Conservation (phyloP, 129 eudicot genomes). For the Saussurea involucrata region DNA sequence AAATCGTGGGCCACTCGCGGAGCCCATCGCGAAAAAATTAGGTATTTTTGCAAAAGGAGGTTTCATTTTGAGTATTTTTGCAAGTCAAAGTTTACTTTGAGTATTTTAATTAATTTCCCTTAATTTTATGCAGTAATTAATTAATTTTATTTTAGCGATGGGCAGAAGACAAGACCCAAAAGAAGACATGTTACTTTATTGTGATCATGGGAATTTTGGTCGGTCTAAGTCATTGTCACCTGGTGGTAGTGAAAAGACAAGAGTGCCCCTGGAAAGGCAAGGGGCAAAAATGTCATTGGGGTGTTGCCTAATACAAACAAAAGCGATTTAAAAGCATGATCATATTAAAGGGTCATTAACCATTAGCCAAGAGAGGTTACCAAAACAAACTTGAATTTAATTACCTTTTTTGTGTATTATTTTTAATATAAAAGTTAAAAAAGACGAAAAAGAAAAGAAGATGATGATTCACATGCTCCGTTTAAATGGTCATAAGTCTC, state of each 20-base stretch:
- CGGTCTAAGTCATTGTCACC: conserved; percentile 35
- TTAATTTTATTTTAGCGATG: conserved; percentile 5
- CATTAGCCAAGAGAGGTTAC: conserved; percentile 22
- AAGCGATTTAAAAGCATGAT: conserved; percentile 29
- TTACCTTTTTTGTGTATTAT: not conserved
- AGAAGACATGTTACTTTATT: conserved; percentile 28
- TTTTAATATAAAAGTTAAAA: not conserved
- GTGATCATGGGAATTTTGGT: conserved; percentile 33
- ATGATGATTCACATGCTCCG: not conserved
- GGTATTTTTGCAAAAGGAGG: too few relatives aligned
- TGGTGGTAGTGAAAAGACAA: conserved; percentile 7
- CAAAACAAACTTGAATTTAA: conserved; percentile 34
- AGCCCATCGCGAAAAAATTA: too few relatives aligned
- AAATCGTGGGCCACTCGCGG: too few relatives aligned
- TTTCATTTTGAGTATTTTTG: too few relatives aligned
- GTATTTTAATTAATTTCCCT: too few relatives aligned
- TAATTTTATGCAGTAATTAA: not conserved
- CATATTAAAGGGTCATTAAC: conserved; percentile 20
- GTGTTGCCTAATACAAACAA: conserved; percentile 34
- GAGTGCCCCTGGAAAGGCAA: not conserved
- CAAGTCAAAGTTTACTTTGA: too few relatives aligned
- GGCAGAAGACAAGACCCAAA: conserved; percentile 12
- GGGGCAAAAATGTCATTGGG: conserved; percentile 18
- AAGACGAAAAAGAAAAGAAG: not conserved
- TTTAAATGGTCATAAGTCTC: not conserved